Conservation (phyloP, 2,329 filamentous ascomycete species). For the Penicillium frequentans region DNA sequence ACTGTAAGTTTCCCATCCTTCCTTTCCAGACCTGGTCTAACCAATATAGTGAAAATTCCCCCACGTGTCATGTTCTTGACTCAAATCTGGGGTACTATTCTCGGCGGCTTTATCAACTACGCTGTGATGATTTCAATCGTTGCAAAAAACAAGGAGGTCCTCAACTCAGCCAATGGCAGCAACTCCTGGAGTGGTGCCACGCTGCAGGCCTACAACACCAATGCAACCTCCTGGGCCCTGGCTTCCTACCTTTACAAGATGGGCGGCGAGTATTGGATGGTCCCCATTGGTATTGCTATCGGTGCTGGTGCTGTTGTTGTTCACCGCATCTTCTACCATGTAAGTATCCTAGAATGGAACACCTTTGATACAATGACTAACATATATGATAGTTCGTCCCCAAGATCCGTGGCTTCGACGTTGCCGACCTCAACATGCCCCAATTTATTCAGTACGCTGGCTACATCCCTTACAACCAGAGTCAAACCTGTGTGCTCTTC, state of each 20-base stretch:
- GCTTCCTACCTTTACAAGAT: conserved; percentile 55
- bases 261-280: conserved; percentile 38
- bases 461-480: conserved; percentile 56
- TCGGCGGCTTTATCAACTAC: conserved; percentile 57
- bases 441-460: conserved; percentile 58
- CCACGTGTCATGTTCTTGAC: conserved; percentile 57
- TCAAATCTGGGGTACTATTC: conserved; percentile 56
- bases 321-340: conserved; percentile 15
- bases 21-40: background rate
- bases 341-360: background rate
- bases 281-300: conserved; percentile 53
- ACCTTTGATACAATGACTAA: background rate
- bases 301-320: conserved; percentile 34
- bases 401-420: conserved; percentile 44
- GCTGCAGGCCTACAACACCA: conserved; percentile 45
- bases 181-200: conserved; percentile 57
- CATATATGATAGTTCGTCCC: conserved; percentile 45
- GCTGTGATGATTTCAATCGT: conserved; percentile 59
- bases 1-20: conserved; percentile 42
- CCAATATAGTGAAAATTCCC: conserved; percentile 48
- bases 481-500: conserved; percentile 57
- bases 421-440: conserved; percentile 52
- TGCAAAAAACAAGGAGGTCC: conserved; percentile 48
- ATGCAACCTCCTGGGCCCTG: conserved; percentile 47
- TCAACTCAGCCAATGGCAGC: conserved; percentile 38